These are phyloP conservation scores for Zanthoxylum bungeanum DNA, from an alignment of 345 rosid species.

Conservation along the genomic window DNA sequence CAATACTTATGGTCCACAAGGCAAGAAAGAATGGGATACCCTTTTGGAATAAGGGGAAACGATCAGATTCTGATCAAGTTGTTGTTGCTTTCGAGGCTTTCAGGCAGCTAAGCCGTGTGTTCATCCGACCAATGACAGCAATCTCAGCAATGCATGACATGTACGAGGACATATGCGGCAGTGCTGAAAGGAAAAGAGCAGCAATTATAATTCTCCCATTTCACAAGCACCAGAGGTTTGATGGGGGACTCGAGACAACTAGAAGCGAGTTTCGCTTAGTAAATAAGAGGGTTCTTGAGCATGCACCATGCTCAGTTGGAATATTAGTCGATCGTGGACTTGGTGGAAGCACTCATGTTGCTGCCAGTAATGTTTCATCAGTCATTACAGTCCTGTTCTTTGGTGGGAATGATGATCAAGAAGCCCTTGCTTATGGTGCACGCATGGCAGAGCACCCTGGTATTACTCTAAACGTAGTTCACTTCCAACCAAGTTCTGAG, in stretches of 20 bases:
- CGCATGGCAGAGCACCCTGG: conserved; percentile 93
- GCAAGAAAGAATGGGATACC: conserved; percentile 78
- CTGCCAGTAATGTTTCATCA: conserved; percentile 64
- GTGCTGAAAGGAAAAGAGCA: conserved; percentile 57
- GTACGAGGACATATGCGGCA: conserved; percentile 61
- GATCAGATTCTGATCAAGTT: conserved; percentile 41
- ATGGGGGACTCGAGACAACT: conserved; percentile 62
- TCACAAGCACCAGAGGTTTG: conserved; percentile 74
- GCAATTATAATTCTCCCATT: conserved; percentile 74
- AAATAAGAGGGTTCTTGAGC: conserved; percentile 59
- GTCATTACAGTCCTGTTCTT: conserved; percentile 59
- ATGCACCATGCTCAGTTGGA: conserved; percentile 73
- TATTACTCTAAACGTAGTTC: conserved; percentile 44
- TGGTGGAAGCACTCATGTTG: conserved; percentile 66
- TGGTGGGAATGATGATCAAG: conserved; percentile 80
- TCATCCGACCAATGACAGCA: conserved; percentile 82
- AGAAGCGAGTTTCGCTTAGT: conserved; percentile 48
- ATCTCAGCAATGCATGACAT: conserved; percentile 63
- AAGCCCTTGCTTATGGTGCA: conserved; percentile 72
- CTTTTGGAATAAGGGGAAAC: conserved; percentile 70
- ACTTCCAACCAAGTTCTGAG: conserved; percentile 37
- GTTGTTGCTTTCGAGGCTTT: conserved; percentile 85
- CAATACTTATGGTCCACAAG: conserved; percentile 89
- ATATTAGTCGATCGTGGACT: conserved; percentile 84
- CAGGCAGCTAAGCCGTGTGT: conserved; percentile 53